These are phyloP conservation scores for Rugonectria rugulosa DNA, from an alignment of 2,329 filamentous ascomycete genomes.

Conservation along the genomic window DNA sequence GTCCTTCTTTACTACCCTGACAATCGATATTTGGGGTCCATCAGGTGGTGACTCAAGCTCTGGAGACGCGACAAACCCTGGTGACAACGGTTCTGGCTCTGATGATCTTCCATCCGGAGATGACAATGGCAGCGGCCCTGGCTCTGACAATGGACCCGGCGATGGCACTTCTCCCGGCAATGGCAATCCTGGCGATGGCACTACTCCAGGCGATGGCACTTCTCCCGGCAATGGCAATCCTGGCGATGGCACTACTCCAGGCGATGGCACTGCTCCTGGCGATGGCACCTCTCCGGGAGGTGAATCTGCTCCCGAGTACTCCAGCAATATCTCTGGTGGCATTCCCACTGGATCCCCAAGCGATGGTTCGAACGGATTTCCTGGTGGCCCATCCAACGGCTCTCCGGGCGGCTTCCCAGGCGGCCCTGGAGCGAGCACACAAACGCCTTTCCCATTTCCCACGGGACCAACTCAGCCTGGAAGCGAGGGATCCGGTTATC, in stretches of 20 bases:
- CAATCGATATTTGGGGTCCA: slow-evolving; percentile 45
- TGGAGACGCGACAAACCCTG: slow-evolving; percentile 3
- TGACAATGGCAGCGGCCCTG: slow-evolving; percentile 17
- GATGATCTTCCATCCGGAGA: too few relatives aligned
- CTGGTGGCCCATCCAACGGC: slow-evolving; percentile 28
- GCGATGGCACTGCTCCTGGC: slow-evolving; percentile 17
- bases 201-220: slow-evolving; percentile 7
- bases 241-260: slow-evolving; percentile 10
- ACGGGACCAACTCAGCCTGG: slow-evolving; percentile 21
- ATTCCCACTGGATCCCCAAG: slow-evolving; percentile 29
- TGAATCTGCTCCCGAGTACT: slow-evolving; percentile 33
- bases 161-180: slow-evolving; percentile 20
- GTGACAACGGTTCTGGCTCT: neutral
- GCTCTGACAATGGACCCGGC: neutral
- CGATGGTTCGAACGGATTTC: slow-evolving; percentile 11
- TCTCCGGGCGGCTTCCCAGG: slow-evolving; percentile 19
- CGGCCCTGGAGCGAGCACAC: slow-evolving; percentile 22
- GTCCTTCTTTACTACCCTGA: slow-evolving; percentile 46
- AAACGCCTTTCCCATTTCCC: slow-evolving; percentile 24
- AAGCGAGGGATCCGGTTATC: slow-evolving; percentile 17
- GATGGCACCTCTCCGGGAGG: slow-evolving; percentile 24
- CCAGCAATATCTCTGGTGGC: slow-evolving; percentile 11
- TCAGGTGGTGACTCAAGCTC: slow-evolving; percentile 19
- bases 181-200: slow-evolving; percentile 8
- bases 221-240: slow-evolving; percentile 1